Evolutionary conservation across 257 asterid species (phyloP).

Genomic region (Leptodermis oblonga): DNA sequence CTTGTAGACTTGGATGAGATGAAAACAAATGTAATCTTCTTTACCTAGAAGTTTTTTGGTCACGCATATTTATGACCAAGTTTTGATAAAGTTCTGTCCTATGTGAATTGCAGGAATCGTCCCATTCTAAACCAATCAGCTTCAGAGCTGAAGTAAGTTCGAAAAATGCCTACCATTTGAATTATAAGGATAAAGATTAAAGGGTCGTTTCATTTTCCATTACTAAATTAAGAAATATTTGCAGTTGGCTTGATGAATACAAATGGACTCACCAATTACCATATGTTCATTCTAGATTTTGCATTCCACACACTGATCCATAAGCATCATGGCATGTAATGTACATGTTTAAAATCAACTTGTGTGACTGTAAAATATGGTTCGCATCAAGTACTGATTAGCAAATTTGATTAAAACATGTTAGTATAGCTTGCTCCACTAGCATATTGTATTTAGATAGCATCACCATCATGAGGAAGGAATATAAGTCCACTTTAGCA

Average conservation of each 20-base stretch:
- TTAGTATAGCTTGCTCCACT: neutral
- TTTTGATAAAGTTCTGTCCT: neutral
- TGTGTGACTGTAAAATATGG: too few species aligned
- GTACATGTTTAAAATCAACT: too few species aligned
- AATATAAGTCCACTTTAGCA: neutral
- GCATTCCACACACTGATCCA: too few species aligned
- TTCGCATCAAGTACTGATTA: too few species aligned
- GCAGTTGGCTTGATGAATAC: too few species aligned
- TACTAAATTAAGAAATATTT: too few species aligned
- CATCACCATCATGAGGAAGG: neutral
- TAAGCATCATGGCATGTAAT: too few species aligned
- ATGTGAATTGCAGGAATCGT: conserved; percentile 33
- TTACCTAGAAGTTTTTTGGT: neutral
- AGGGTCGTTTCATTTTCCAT: neutral
- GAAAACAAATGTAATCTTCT: conserved; percentile 11
- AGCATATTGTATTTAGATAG: neutral
- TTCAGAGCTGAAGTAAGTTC: conserved; percentile 62
- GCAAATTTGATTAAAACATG: too few species aligned
- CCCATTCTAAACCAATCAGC: conserved; percentile 21
- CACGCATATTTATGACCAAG: neutral
- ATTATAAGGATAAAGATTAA: neutral
- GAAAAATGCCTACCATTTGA: neutral
- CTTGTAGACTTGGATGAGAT: neutral
- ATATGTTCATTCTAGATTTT: too few species aligned
- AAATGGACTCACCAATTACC: too few species aligned